Percentiles rank a stretch among this genome's conserved stretches.
phyloP scores from a whole-genome alignment of 164 flowering plant species.

The Umbilicus rupestris region DNA sequence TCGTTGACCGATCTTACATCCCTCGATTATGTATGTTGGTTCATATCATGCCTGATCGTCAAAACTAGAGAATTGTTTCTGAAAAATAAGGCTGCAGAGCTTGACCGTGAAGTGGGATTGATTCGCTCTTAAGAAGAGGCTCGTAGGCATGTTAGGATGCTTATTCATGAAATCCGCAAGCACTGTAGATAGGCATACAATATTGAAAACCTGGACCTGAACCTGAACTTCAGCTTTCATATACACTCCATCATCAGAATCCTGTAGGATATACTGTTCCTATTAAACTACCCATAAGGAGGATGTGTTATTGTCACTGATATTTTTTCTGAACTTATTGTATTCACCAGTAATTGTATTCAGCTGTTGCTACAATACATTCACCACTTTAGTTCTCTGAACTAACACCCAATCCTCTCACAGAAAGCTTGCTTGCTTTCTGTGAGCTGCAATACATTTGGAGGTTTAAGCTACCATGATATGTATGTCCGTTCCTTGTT shows the following conservation, averaged over 20 bases:
- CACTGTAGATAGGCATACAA: conserved; percentile 77
- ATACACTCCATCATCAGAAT: conserved; percentile 59
- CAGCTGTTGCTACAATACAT: no score
- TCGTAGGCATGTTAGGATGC: conserved; percentile 83
- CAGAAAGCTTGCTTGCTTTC: no score
- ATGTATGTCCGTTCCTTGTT: no score
- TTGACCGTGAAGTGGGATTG: conserved; percentile 81
- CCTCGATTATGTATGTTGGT: conserved; percentile 79
- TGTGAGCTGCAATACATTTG: no score
- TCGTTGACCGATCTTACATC: no score
- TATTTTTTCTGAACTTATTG: no score
- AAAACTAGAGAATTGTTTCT: conserved; percentile 73
- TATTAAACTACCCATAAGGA: conserved; percentile 58
- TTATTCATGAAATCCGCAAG: conserved; percentile 88
- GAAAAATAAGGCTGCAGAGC: conserved; percentile 84
- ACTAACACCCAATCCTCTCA: no score
- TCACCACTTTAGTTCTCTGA: no score
- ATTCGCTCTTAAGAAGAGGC: conserved; percentile 86
- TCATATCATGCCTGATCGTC: conserved; percentile 81
- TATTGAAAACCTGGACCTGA: conserved; percentile 64
- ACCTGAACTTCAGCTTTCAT: conserved; percentile 74
- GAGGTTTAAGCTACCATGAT: no score
- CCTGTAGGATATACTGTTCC: conserved; percentile 65
- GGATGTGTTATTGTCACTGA: no score
- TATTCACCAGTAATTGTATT: no score